Evolutionary conservation across 192 early-diverging fungal species (phyloP), one percentile per base, ranked within the genome.

Genomic region (Geosiphon pyriformis): DNA sequence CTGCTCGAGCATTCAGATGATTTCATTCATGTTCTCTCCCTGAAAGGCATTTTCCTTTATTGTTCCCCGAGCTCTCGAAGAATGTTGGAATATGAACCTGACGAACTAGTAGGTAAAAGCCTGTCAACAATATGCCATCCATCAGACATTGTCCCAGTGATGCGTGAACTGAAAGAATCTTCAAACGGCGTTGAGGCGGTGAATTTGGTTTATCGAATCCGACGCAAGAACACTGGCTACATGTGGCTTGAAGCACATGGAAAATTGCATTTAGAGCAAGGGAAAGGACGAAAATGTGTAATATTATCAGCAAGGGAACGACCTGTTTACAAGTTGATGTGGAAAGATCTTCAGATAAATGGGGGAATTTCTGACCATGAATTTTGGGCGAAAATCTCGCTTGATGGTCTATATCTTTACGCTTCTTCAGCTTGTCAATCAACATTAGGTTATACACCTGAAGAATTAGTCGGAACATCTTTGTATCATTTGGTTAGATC

Each of bases 1-100:
- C 55, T 87, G 42, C 48, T 86, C 15, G 82, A 88, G 22, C 70
- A 82, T 33, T 64, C 75, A n/a, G 71, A 71, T 23, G 85, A 87
- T 47, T 84, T 90, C 60, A 70, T 90, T 42, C 82, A 85, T 71
- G 85, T 90, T 6, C 58, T 90, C 1, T 85, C 84, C 7, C 74
- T 90, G 30, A 84, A 85, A 27, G 88, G 84, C 18, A 75, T 82
- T 20, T 88, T 90, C 65, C 74, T 90, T 4, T 86, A 87, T 70
- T 84, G 73, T 42, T 84, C 83, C 1, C 72, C 77, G 1, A 56
- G 61, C 3, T 70, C 75, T 30, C 55, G 67, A 55, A 61, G 68
- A 20, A 29, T 86, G n/a, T 71, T 88, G 11, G 87, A 81, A 60
- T 88, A 80, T 61, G 72, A 77, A 29, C 58, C 75, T 6, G 55